Base-by-base conservation (phyloP, 169 alveolate species). In the Plasmodium berghei region DNA sequence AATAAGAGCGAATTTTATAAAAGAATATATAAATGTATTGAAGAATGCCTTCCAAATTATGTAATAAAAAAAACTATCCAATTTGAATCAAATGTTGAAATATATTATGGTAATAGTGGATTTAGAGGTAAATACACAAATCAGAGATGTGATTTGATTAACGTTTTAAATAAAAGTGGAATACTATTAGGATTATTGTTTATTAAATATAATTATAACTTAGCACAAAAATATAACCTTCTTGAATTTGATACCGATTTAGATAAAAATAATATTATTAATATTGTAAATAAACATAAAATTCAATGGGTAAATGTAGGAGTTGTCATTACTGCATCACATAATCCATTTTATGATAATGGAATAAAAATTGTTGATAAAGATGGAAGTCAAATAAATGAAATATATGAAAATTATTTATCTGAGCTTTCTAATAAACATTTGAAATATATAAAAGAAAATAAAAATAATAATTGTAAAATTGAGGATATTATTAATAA, bases 241-340 rank as follows among this genome's bases (percentile, higher is more conserved):
- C 22, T 73, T 26, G 69, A 48, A 40, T 5, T 9, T 16, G 10
- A 14, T 42, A 6, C n/a, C 5, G 10, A 10, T 1, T 34, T 69
- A n/a, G 67, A 9, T 16, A 56, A 56, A 26, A 22, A 22, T 22
- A 34, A 3, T 20, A 16, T 14, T 18, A 22, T 69, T 14, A 8
- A n/a, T 24, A 61, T 61, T 61, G 14, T 64, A 40, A 0, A 40
- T 9, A 64, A 64, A 14, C n/a, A 64, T 22, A 20, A 48, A n/a
- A 67, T 70, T 9, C 10, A 40, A 26, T 54, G 85, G 73, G 70
- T 45, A 18, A 85, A 70, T 54, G 74, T 90, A 12, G 96, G 96
- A 10, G 64, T 64, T 26, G 87, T 93, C 2, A 86, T 93, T 3
- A 93, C 96, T 16, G 96, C 96, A 42, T 89, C 94, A 24, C 96